A percentile compares a stretch with the other conserved stretches of the same genome.
phyloP scores from a whole-genome alignment of 257 asterid genomes.

The Nicotiana tomentosiformis region DNA sequence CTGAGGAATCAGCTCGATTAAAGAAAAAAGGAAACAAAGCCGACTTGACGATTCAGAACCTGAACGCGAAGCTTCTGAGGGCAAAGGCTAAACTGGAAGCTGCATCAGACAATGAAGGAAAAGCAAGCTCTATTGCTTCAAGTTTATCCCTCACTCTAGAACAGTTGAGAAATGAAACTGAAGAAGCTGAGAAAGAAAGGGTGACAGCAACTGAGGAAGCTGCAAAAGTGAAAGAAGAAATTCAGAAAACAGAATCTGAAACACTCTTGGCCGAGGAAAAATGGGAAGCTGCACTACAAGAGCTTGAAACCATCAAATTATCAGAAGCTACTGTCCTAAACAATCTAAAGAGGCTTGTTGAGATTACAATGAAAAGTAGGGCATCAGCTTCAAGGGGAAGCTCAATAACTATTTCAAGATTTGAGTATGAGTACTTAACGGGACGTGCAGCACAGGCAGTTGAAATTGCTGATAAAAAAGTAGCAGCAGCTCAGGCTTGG shows the following conservation, averaged over 20 bases:
- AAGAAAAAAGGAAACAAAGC: constrained; percentile 51
- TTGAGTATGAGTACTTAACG: constrained; percentile 71
- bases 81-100: constrained; percentile 66
- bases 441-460: constrained; percentile 64
- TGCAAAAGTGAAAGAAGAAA: constrained; percentile 32
- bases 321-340: constrained; percentile 62
- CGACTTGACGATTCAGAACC: constrained; percentile 49
- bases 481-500: constrained; percentile 92
- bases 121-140: constrained; percentile 40
- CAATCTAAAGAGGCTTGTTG: constrained; percentile 44
- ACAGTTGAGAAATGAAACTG: constrained; percentile 50
- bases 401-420: constrained; percentile 57
- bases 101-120: constrained; percentile 50
- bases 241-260: constrained; percentile 50
- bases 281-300: constrained; percentile 49
- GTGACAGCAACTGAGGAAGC: constrained; percentile 41
- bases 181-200: constrained; percentile 41
- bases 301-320: constrained; percentile 52
- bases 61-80: constrained; percentile 57
- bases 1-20: constrained; percentile 38
- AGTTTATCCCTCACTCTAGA: constrained; percentile 46
- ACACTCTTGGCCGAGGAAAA: constrained; percentile 50
- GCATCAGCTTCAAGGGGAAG: constrained; percentile 43
- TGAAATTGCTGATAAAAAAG: constrained; percentile 75
- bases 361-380: constrained; percentile 46